A percentile compares a stretch with the other conserved stretches of the same genome.
Evolutionary conservation across 2,329 filamentous ascomycete genomes (phyloP).

Genomic region (Colletotrichum falcatum): DNA sequence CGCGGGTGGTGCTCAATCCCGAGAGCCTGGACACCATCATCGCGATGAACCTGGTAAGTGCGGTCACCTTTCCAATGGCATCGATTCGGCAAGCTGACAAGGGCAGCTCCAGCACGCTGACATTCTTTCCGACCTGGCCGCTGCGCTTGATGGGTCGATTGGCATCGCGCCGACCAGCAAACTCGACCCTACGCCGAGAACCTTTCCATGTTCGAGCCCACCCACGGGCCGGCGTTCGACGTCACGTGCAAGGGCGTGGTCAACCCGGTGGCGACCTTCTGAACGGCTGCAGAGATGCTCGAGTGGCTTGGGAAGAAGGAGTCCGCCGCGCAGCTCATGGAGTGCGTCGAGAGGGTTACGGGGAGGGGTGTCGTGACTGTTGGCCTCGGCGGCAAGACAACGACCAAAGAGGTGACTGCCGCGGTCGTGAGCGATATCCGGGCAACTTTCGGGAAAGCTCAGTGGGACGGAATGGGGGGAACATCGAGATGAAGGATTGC

Average conservation of each 20-base stretch:
- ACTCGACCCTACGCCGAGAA: conserved; percentile 67
- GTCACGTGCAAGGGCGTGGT: conserved; percentile 65
- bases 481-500: too few relatives aligned
- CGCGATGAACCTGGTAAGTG: conserved; percentile 66
- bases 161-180: conserved; percentile 76
- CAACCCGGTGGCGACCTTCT: conserved; percentile 67
- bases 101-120: conserved; percentile 57
- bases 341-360: conserved; percentile 61
- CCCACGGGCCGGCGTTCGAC: conserved; percentile 66
- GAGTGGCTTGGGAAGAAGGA: conserved; percentile 64
- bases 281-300: conserved; percentile 66
- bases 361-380: conserved; percentile 61
- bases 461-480: conserved; percentile 3
- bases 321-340: conserved; percentile 60
- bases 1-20: conserved; percentile 69
- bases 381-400: conserved; percentile 60
- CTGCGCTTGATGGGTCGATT: conserved; percentile 75
- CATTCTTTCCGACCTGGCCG: conserved; percentile 75
- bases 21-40: conserved; percentile 71
- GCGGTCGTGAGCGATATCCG: conserved; percentile 22
- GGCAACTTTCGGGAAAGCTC: neutral
- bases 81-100: neutral
- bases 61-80: neutral
- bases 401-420: conserved; percentile 38
- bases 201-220: conserved; percentile 68